These are phyloP conservation scores for Agarophyton chilense DNA, from an alignment of 23 red algal species.

Conservation along the genomic window DNA sequence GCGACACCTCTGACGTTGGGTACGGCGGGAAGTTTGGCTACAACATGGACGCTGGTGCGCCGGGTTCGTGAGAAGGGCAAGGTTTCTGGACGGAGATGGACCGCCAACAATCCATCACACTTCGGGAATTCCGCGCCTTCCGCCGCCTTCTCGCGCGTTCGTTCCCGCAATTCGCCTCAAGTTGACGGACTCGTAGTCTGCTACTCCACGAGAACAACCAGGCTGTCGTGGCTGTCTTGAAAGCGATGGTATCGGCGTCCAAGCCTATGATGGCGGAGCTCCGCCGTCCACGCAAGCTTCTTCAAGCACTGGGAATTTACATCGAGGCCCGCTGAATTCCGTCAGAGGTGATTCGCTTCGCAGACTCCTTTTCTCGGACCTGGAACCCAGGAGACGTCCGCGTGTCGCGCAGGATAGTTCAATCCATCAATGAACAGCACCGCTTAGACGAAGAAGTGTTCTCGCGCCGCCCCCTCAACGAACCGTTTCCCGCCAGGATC, in stretches of 20 bases:
- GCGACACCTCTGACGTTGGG: not conserved
- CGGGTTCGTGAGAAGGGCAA: not conserved
- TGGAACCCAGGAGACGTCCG: too few species aligned
- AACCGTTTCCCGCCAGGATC: too few species aligned
- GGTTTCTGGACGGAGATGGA: too few species aligned
- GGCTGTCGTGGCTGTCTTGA: not conserved
- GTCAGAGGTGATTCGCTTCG: not conserved
- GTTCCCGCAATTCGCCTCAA: not conserved
- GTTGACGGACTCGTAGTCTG: not conserved
- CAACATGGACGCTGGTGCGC: too few species aligned
- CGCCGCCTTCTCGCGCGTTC: not conserved
- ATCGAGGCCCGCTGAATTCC: not conserved
- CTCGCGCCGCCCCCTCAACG: too few species aligned
- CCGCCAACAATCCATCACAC: too few species aligned
- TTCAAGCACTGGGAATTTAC: not conserved
- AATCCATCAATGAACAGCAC: too few species aligned
- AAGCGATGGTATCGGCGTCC: not conserved
- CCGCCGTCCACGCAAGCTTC: not conserved
- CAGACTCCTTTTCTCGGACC: too few species aligned
- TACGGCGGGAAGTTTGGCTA: not conserved
- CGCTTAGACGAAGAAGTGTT: too few species aligned
- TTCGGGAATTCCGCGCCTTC: too few species aligned
- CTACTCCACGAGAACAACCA: too few species aligned
- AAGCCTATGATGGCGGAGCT: slow-evolving; percentile 30
- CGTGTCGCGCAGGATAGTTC: too few species aligned